Evolutionary conservation across 2,329 filamentous ascomycete genomes (phyloP).

Genomic region (Aspergillus flavus): DNA sequence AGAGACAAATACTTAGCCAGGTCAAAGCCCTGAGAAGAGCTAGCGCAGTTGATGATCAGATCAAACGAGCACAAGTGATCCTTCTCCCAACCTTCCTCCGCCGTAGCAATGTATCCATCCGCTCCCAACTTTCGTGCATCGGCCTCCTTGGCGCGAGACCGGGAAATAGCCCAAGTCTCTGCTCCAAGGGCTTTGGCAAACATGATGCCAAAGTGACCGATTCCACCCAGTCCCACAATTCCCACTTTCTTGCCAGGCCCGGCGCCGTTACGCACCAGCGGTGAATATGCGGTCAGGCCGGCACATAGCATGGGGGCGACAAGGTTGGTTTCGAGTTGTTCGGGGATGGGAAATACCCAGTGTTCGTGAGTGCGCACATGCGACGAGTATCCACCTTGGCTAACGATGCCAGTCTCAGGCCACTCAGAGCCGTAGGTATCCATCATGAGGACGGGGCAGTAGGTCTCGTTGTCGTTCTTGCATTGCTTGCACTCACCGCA

Average conservation of each 20-base stretch:
- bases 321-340: conserved; percentile 60
- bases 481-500: conserved; percentile 68
- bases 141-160: conserved; percentile 61
- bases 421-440: conserved; percentile 59
- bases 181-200: conserved; percentile 70
- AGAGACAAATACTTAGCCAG: conserved; percentile 70
- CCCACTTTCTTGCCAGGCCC: conserved; percentile 62
- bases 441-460: conserved; percentile 58
- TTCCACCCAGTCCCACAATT: conserved; percentile 58
- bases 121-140: conserved; percentile 63
- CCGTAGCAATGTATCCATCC: conserved; percentile 62
- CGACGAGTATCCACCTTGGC: conserved; percentile 68
- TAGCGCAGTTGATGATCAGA: conserved; percentile 73
- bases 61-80: conserved; percentile 58
- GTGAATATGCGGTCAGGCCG: conserved; percentile 77
- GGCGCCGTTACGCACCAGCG: conserved; percentile 72
- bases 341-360: conserved; percentile 71
- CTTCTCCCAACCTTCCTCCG: conserved; percentile 61
- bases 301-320: conserved; percentile 84
- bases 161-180: conserved; percentile 64
- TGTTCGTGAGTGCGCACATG: conserved; percentile 77
- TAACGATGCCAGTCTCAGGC: conserved; percentile 63
- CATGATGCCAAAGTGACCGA: conserved; percentile 71
- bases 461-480: conserved; percentile 68
- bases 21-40: conserved; percentile 70